Evolutionary conservation across 352 stramenopile genomes (phyloP).

Genomic region (Phytophthora fragariaefolia): DNA sequence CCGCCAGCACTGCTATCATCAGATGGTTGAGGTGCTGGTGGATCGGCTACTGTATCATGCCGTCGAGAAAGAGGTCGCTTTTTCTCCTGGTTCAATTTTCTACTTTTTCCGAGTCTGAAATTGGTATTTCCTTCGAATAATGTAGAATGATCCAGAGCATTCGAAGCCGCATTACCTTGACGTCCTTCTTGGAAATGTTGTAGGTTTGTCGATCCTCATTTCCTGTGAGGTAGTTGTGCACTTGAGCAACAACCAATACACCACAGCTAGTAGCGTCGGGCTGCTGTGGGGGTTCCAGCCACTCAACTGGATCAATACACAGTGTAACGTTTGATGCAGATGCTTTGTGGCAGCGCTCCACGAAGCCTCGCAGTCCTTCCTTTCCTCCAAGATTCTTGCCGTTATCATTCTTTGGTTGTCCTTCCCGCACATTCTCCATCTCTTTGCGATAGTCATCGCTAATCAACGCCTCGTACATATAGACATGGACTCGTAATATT

Average conservation of each 20-base stretch:
- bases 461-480: conserved; percentile 17
- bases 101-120: no score
- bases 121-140: no score
- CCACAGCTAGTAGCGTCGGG: neutral
- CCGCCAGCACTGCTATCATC: no score
- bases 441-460: conserved; percentile 9
- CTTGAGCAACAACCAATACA: conserved; percentile 8
- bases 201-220: neutral
- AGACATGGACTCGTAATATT: neutral
- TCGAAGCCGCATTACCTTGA: no score
- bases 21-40: no score
- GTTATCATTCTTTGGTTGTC: neutral
- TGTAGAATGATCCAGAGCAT: no score
- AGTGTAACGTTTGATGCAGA: neutral
- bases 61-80: neutral
- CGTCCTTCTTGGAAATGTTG: no score
- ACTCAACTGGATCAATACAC: neutral
- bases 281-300: conserved; percentile 3
- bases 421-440: conserved; percentile 4
- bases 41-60: no score
- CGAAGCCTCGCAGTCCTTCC: conserved; percentile 6
- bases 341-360: neutral
- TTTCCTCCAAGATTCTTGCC: neutral
- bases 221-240: neutral
- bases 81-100: conserved; percentile 12